Evolutionary conservation across 2,329 filamentous ascomycete species (phyloP).

Genomic region (Aureobasidium uvarum): DNA sequence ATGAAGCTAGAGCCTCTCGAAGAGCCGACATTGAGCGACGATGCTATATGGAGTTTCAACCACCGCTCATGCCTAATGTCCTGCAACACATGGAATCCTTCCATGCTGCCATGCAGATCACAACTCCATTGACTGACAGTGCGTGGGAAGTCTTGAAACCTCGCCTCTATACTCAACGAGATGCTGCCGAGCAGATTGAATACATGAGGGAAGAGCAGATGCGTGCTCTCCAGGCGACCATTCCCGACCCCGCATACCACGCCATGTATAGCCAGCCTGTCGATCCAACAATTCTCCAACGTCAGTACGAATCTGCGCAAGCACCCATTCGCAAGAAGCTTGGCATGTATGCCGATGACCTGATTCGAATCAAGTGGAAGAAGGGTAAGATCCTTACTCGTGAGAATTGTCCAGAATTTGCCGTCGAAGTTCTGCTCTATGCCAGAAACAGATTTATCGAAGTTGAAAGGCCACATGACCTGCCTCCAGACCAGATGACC

Average conservation of each 20-base stretch:
- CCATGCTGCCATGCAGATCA: conserved; percentile 68
- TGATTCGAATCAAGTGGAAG: conserved; percentile 65
- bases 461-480: conserved; percentile 5
- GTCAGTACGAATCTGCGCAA: conserved; percentile 70
- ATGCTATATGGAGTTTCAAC: conserved; percentile 60
- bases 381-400: conserved; percentile 62
- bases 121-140: conserved; percentile 63
- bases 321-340: conserved; percentile 65
- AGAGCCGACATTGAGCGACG: conserved; percentile 70
- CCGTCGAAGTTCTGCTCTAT: conserved; percentile 64
- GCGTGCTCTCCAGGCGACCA: conserved; percentile 45
- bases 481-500: conserved; percentile 49
- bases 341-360: conserved; percentile 65
- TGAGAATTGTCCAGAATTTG: conserved; percentile 66
- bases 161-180: conserved; percentile 64
- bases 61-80: conserved; percentile 61
- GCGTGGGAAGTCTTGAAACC: conserved; percentile 69
- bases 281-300: conserved; percentile 59
- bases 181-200: conserved; percentile 60
- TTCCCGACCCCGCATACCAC: conserved; percentile 48
- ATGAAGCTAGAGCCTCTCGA: conserved; percentile 62
- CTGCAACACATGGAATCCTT: conserved; percentile 71
- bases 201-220: conserved; percentile 45
- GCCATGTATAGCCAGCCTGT: conserved; percentile 52
- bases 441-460: conserved; percentile 29